These are phyloP conservation scores for Aspergillus avenaceus DNA, from an alignment of 495 filamentous ascomycete species.

Conservation along the genomic window DNA sequence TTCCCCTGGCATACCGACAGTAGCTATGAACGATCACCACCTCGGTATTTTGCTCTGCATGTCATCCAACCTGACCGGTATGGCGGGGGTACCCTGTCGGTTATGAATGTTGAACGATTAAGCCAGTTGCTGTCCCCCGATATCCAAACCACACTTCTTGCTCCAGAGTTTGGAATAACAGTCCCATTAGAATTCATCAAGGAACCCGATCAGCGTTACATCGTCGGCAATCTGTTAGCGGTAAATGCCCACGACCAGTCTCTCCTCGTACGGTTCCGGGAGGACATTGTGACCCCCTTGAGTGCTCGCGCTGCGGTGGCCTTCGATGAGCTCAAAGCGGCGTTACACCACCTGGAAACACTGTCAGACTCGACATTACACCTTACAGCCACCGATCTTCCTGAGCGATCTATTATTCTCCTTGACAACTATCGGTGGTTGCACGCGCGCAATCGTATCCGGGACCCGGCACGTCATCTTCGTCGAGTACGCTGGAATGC, in stretches of 20 bases:
- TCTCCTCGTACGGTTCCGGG: conserved; percentile 24
- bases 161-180: conserved; percentile 19
- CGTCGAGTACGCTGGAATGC: conserved; percentile 36
- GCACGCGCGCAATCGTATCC: conserved; percentile 33
- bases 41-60: conserved; percentile 37
- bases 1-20: conserved; percentile 46
- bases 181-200: conserved; percentile 35
- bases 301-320: conserved; percentile 16
- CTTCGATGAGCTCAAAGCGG: conserved; percentile 20
- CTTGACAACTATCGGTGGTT: conserved; percentile 37
- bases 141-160: conserved; percentile 14
- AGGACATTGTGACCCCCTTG: conserved; percentile 25
- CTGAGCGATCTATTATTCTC: conserved; percentile 24
- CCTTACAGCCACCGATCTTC: conserved; percentile 21
- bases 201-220: conserved; percentile 6
- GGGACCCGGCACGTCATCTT: conserved; percentile 31
- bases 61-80: conserved; percentile 30
- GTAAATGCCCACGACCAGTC: neutral
- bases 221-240: conserved; percentile 20
- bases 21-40: conserved; percentile 32
- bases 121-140: conserved; percentile 15
- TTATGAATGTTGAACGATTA: conserved; percentile 23
- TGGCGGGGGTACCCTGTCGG: conserved; percentile 34
- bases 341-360: conserved; percentile 1
- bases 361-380: conserved; percentile 9